These are phyloP conservation scores for Heterococcus sp. DNA, from an alignment of 108 stramenopile genomes.

Conservation along the genomic window DNA sequence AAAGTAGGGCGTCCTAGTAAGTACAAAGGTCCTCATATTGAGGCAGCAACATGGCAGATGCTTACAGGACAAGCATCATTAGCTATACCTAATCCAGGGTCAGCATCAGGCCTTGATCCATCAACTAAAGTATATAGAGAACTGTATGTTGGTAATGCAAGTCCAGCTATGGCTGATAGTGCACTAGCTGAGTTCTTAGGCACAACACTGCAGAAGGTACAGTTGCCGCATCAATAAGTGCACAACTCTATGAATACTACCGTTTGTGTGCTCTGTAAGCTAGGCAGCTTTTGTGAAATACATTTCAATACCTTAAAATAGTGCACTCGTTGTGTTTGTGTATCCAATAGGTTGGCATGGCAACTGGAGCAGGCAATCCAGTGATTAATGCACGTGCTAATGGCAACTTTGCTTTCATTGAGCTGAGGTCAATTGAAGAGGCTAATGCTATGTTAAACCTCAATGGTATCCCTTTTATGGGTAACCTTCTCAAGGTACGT, in stretches of 20 bases:
- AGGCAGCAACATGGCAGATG: constrained; percentile 75
- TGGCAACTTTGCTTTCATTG: constrained; percentile 90
- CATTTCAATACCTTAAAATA: not conserved
- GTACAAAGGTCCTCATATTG: constrained; percentile 70
- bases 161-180: constrained; percentile 84
- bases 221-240: no score
- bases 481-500: constrained; percentile 15
- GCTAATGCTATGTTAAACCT: constrained; percentile 82
- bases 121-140: constrained; percentile 60
- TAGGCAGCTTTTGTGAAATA: not conserved
- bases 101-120: constrained; percentile 12
- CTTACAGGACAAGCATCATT: constrained; percentile 74
- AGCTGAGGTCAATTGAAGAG: constrained; percentile 74
- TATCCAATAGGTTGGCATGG: not conserved
- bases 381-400: constrained; percentile 75
- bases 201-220: not conserved
- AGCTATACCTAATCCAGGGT: not conserved
- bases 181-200: not conserved
- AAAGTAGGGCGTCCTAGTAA: constrained; percentile 84
- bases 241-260: no score
- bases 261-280: no score
- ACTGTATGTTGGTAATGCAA: constrained; percentile 87
- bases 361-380: constrained; percentile 37
- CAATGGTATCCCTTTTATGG: constrained; percentile 88
- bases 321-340: not conserved